A percentile compares a stretch with the other conserved stretches of the same genome.
Evolutionary conservation across 345 rosid species (phyloP).

Genomic region (Euphorbia tirucalli): DNA sequence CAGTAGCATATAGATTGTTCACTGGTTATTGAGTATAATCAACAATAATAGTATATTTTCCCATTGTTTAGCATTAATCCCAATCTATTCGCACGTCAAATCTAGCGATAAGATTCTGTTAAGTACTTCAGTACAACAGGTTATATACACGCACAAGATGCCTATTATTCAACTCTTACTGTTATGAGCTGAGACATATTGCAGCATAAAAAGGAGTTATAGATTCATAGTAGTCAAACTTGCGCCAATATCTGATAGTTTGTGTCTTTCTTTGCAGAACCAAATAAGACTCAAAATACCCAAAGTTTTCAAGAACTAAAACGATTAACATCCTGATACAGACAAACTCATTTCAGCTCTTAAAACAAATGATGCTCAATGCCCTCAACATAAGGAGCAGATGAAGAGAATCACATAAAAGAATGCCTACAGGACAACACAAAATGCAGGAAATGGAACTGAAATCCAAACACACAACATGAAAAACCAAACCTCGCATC

Average conservation of each 20-base stretch:
- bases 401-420: neutral
- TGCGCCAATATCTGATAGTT: neutral
- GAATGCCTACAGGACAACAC: neutral
- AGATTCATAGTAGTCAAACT: slow-evolving; percentile 2
- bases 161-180: neutral
- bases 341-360: neutral
- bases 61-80: too few relatives aligned
- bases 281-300: neutral
- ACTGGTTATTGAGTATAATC: too few relatives aligned
- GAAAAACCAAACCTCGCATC: slow-evolving; percentile 6
- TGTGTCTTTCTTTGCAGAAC: neutral
- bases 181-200: neutral
- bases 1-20: too few relatives aligned
- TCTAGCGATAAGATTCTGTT: too few relatives aligned
- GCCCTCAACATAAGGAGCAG: neutral
- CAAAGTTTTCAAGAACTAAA: neutral
- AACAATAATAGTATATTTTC: too few relatives aligned
- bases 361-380: neutral
- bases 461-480: neutral
- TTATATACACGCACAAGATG: neutral
- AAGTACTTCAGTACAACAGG: too few relatives aligned
- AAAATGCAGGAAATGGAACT: neutral
- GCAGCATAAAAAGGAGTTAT: neutral
- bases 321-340: neutral
- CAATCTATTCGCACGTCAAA: too few relatives aligned